These are phyloP conservation scores for Heterococcus sp. DNA, from an alignment of 108 stramenopile genomes.

Conservation along the genomic window DNA sequence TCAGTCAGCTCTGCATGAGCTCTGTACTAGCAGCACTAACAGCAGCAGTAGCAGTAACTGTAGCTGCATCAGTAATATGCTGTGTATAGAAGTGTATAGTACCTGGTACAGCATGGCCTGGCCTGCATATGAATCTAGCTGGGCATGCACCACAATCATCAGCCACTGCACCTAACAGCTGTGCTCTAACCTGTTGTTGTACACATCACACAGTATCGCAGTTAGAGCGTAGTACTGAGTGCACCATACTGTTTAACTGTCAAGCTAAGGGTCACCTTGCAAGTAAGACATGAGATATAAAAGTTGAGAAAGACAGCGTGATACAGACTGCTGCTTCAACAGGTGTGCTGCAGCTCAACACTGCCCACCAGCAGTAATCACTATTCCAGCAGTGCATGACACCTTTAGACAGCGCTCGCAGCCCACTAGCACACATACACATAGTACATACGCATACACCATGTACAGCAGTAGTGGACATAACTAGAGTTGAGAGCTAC, in stretches of 20 bases:
- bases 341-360: background rate
- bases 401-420: background rate
- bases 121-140: constrained; percentile 45
- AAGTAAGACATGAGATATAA: background rate
- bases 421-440: background rate
- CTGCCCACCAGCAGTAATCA: too few relatives aligned
- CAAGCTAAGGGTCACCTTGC: background rate
- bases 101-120: constrained; percentile 43
- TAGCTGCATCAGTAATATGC: too few relatives aligned
- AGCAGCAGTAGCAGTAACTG: too few relatives aligned
- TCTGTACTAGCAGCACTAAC: too few relatives aligned
- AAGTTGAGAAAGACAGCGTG: background rate
- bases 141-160: constrained; percentile 56
- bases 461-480: background rate
- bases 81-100: too few relatives aligned
- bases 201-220: background rate
- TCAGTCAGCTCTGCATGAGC: too few relatives aligned
- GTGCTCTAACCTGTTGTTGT: background rate
- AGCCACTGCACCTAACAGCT: constrained; percentile 18
- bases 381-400: background rate
- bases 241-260: background rate
- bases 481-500: background rate
- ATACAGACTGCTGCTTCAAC: background rate
- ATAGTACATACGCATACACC: background rate
- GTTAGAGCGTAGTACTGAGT: background rate